A percentile compares a stretch with the other conserved stretches of the same genome.
Conservation (phyloP, 2,329 filamentous ascomycete genomes). For the Trichoderma sp. region DNA sequence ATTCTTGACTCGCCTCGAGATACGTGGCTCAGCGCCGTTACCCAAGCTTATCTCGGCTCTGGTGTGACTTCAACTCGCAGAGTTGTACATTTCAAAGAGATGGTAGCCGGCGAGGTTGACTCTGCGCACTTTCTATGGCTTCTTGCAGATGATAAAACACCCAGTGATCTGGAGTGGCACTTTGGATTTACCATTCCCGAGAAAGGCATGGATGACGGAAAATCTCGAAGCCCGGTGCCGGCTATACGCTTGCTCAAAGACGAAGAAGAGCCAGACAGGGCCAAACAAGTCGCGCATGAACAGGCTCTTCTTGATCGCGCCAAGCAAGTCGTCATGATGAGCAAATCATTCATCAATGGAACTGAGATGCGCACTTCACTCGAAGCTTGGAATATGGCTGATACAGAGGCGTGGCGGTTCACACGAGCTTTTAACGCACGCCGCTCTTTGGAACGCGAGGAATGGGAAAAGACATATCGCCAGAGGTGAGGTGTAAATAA, state of each 20-base stretch:
- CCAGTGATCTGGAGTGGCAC: constrained; percentile 81
- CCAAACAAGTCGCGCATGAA: constrained; percentile 59
- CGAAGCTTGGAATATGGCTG: constrained; percentile 71
- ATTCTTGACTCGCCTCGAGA: constrained; percentile 75
- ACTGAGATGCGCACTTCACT: constrained; percentile 56
- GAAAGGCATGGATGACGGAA: constrained; percentile 50
- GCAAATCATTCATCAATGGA: constrained; percentile 47
- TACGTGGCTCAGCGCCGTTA: constrained; percentile 74
- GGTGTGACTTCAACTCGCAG: constrained; percentile 65
- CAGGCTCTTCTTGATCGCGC: constrained; percentile 53
- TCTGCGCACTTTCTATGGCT: constrained; percentile 76
- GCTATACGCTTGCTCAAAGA: constrained; percentile 33
- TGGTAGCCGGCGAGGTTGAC: constrained; percentile 70
- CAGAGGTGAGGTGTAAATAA: constrained; percentile 47
- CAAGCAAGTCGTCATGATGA: constrained; percentile 56
- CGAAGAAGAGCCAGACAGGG: constrained; percentile 39
- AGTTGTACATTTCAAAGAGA: constrained; percentile 77
- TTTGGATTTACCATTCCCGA: constrained; percentile 83
- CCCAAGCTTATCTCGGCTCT: constrained; percentile 67
- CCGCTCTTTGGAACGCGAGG: constrained; percentile 62
- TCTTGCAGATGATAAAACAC: constrained; percentile 66
- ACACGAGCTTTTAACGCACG: constrained; percentile 69
- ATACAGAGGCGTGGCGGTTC: constrained; percentile 79
- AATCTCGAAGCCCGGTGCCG: constrained; percentile 35
- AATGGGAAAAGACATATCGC: constrained; percentile 69